Evolutionary conservation across 2,329 filamentous ascomycete species (phyloP), one percentile per base, ranked within the genome.

Genomic region (Trichoderma harzianum): DNA sequence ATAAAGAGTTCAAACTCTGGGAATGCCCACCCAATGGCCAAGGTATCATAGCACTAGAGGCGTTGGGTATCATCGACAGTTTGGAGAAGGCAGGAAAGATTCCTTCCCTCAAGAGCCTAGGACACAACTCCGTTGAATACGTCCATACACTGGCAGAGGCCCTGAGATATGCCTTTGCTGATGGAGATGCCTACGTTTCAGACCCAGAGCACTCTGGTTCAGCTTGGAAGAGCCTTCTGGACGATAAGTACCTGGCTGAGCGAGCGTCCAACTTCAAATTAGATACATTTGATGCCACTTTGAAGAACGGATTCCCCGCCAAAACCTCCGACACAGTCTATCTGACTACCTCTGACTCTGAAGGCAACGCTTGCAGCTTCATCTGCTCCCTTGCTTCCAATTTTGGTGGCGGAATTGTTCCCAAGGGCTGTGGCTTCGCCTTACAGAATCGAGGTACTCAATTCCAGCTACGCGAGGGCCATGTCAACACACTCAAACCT

Each of bases 351-450:
- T 57, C 62, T 5, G 69, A 71, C 51, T 66, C 60, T 5, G 51
- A 71, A 14, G 69, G 69, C 7, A 71, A 71, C 24, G 69, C 61
- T 10, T 66, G 60, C 51, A 71, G 69, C 62, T 71, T 71, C 34
- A 67, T 71, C 28, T 66, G 62, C 34, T 71, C 69, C 7, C n/a
- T 66, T 18, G 69, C 69, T 8, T 71, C 69, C 26, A 67, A 67
- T 21, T 71, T 71, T 18, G 69, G 69, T 6, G 14, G 61, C 7
- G 69, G 69, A 57, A 67, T 71, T n/a, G 61, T 71, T 21, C 69
- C 69, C 1, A 60, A 71, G 6, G 62, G 62, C 3, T 71, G 69
- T 47, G 69, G 69, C 1, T 71, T 71, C 36, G 61, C 53, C 0
- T 53, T 71, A 4, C 69, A 71, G 18, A 66, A 63, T 21, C 69